These are phyloP conservation scores for Globisporangium alternatum DNA, from an alignment of 352 stramenopile species.

Conservation along the genomic window DNA sequence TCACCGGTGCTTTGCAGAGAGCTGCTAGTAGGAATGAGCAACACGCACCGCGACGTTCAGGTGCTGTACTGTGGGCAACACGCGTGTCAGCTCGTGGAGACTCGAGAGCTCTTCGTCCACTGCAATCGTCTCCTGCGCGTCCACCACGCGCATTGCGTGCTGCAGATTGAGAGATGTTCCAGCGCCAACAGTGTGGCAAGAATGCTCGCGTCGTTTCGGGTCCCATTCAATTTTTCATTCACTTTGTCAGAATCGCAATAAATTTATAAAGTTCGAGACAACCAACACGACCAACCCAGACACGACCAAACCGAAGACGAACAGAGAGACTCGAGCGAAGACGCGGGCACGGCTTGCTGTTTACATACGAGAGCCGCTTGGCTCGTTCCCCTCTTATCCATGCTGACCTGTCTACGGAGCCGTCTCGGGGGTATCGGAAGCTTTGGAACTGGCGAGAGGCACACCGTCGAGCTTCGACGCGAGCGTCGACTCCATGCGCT, in stretches of 20 bases:
- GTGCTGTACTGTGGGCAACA: slow-evolving; percentile 32
- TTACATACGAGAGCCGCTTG: too few relatives aligned
- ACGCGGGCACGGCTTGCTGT: too few relatives aligned
- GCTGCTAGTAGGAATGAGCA: neutral
- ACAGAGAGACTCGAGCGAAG: too few relatives aligned
- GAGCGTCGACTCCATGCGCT: slow-evolving; percentile 72
- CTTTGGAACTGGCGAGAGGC: neutral
- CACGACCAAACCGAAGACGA: too few relatives aligned
- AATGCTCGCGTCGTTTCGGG: slow-evolving; percentile 6
- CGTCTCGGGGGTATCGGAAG: neutral
- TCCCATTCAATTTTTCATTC: too few relatives aligned
- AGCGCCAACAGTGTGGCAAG: neutral
- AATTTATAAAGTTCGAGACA: too few relatives aligned
- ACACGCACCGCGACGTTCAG: slow-evolving; percentile 58
- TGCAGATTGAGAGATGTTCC: too few relatives aligned
- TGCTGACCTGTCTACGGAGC: neutral
- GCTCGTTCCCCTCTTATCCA: too few relatives aligned
- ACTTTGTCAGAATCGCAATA: neutral
- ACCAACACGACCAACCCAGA: too few relatives aligned
- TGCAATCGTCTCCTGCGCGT: slow-evolving; percentile 41
- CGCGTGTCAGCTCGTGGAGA: slow-evolving; percentile 21
- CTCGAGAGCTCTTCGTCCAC: slow-evolving; percentile 50
- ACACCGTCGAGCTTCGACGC: neutral
- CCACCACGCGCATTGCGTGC: slow-evolving; percentile 37
- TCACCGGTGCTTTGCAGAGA: neutral